These are phyloP conservation scores for Parasitella parasitica DNA, from an alignment of 371 early-diverging fungal genomes.

Conservation along the genomic window DNA sequence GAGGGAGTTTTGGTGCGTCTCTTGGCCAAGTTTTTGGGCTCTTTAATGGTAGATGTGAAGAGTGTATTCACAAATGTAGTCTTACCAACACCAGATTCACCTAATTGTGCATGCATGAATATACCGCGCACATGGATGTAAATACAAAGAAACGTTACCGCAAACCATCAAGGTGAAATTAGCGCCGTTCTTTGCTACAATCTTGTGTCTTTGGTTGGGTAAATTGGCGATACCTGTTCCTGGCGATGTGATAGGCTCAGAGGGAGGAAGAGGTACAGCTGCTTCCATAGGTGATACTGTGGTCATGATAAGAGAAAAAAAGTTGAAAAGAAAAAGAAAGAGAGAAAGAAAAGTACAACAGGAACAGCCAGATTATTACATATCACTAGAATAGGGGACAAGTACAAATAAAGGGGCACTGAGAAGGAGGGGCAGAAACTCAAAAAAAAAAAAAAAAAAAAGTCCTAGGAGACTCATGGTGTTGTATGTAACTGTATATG, in stretches of 20 bases:
- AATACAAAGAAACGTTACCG: slow-evolving; percentile 58
- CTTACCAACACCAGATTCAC: slow-evolving; percentile 77
- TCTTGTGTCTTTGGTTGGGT: slow-evolving; percentile 97
- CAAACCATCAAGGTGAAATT: slow-evolving; percentile 97
- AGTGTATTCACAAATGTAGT: slow-evolving; percentile 91
- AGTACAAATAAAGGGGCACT: background rate
- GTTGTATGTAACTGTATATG: background rate
- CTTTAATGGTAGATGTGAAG: slow-evolving; percentile 82
- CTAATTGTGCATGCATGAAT: slow-evolving; percentile 11
- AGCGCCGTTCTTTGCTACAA: slow-evolving; percentile 91
- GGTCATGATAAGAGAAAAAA: slow-evolving; percentile 15
- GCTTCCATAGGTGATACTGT: slow-evolving; percentile 34
- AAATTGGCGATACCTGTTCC: slow-evolving; percentile 98
- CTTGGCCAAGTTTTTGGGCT: slow-evolving; percentile 83
- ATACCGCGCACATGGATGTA: background rate
- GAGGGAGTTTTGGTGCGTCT: slow-evolving; percentile 80
- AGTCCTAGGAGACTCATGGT: background rate
- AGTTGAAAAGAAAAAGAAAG: background rate
- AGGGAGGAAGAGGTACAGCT: slow-evolving; percentile 34
- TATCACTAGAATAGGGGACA: background rate
- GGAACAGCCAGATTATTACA: background rate
- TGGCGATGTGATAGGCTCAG: slow-evolving; percentile 54
- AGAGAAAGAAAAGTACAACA: slow-evolving; percentile 6
- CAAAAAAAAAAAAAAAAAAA: background rate
- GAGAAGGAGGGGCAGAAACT: background rate